Evolutionary conservation across 2,329 filamentous ascomycete species (phyloP).

Genomic region (Aspergillus sp.): DNA sequence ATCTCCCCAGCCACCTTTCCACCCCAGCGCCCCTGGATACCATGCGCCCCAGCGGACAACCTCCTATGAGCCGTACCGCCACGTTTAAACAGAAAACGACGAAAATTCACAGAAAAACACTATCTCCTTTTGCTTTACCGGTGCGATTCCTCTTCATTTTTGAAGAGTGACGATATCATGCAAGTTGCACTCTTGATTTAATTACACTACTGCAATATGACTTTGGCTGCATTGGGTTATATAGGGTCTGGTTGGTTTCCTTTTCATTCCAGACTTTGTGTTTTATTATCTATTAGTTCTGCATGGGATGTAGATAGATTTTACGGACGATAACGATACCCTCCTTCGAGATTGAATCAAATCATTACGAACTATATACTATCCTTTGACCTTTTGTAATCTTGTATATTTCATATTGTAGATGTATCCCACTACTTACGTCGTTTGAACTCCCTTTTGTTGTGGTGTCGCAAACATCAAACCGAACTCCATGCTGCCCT

Average conservation of each 20-base stretch:
- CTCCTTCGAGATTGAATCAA: constrained; percentile 14
- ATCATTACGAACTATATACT: not conserved
- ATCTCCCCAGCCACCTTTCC: constrained; percentile 20
- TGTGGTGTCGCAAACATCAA: not conserved
- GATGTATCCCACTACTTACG: not conserved
- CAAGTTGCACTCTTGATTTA: constrained; percentile 13
- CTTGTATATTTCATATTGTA: not conserved
- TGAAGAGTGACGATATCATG: constrained; percentile 16
- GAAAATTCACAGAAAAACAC: constrained; percentile 8
- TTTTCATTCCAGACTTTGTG: not conserved
- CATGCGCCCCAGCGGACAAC: constrained; percentile 28
- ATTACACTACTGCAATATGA: not conserved
- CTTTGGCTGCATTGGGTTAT: constrained; percentile 1
- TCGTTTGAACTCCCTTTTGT: not conserved
- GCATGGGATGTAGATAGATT: constrained; percentile 18
- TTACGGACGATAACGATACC: constrained; percentile 22
- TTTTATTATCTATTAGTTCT: constrained; percentile 9
- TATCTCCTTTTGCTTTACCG: not conserved
- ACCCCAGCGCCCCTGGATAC: constrained; percentile 30
- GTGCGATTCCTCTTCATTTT: not conserved
- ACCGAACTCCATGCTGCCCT: not conserved
- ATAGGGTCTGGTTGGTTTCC: not conserved
- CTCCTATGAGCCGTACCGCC: constrained; percentile 41
- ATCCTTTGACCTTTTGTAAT: too few relatives aligned
- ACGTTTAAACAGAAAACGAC: constrained; percentile 26